A percentile compares a stretch with the other conserved stretches of the same genome.
Conservation (phyloP, 208 protist species). For the Leishmania braziliensis region DNA sequence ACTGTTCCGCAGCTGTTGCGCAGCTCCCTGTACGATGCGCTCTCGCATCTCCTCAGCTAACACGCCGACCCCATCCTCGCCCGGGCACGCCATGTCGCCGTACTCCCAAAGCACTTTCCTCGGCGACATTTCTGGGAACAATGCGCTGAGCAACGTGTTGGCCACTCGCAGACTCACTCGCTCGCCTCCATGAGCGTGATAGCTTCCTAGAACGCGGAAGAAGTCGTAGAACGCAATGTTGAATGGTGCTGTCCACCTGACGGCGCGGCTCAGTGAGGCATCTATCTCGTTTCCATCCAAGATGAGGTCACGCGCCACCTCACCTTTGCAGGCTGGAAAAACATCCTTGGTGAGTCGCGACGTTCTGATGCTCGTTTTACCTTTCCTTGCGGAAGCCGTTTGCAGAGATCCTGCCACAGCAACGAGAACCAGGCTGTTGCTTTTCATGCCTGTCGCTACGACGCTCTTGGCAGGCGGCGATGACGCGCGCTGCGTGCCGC, state of each 20-base stretch:
- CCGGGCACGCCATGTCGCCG: neutral
- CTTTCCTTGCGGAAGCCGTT: neutral
- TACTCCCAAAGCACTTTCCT: neutral
- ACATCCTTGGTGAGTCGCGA: neutral
- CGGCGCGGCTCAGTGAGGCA: neutral
- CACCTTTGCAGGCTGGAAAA: neutral
- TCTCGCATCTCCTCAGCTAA: constrained; percentile 17
- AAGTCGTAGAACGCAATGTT: constrained; percentile 25
- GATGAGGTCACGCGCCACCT: neutral
- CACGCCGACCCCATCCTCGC: constrained; percentile 1
- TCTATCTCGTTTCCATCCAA: neutral
- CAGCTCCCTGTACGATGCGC: constrained; percentile 5
- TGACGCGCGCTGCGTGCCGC: neutral
- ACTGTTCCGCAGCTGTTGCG: neutral
- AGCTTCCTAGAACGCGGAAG: constrained; percentile 28
- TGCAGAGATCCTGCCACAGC: neutral
- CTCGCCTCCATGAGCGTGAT: neutral
- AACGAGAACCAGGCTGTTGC: too few species aligned
- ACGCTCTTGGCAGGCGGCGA: neutral
- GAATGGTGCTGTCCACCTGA: constrained; percentile 10
- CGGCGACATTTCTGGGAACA: neutral
- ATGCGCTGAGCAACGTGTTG: constrained; percentile 6
- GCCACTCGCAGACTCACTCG: constrained; percentile 6
- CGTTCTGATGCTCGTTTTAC: neutral
- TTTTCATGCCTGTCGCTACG: neutral